Base-by-base conservation (phyloP, 306 rosid genomes). In the Hippophae rhamnoides region DNA sequence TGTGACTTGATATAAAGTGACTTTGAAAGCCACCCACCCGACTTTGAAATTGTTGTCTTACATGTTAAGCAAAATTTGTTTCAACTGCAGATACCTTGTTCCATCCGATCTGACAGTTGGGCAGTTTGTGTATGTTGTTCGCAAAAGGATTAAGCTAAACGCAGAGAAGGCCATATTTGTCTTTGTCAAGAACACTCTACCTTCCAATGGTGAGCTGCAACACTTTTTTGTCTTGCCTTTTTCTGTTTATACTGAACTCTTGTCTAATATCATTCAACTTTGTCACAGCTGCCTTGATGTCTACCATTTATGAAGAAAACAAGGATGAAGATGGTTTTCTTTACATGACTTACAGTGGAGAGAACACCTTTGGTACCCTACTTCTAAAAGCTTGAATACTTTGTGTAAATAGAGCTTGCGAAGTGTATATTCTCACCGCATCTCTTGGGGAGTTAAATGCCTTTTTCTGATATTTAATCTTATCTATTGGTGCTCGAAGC, bases 301-400 rank as follows among this genome's bases (percentile, higher is more conserved):
- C 92, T 74, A 66, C 86, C 14, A 76, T 87, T 52, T 87, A 90
- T 43, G 96, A 87, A 63, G 96, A 85, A 57, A 69, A 87, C 71
- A 85, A 85, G 81, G 98, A 90, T 68, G 87, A 81, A 12, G 98
- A 90, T 74, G 98, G 98, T 60, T 90, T 90, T 77, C 89, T 90
- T 57, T 90, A 90, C 96, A 71, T 90, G 96, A 87, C 89, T 52
- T 90, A 87, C 80, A 90, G 98, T 56, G 98, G 96, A 74, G 98
- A 90, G 86, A 85, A 79, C 78, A 84, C 86, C 62, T 90, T 90
- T 42, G 96, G 98, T 67, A 79, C 79, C 60, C 54, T 52, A 31
- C 38, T 31, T 31, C 58, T 72, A 62, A 60, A 23, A 63, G 58
- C 50, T 47, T 44, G 53, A 18, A 54, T 13, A 26, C 69, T 13